These are phyloP conservation scores for Silene coronaria DNA, from an alignment of 179 eudicot genomes.

Conservation along the genomic window DNA sequence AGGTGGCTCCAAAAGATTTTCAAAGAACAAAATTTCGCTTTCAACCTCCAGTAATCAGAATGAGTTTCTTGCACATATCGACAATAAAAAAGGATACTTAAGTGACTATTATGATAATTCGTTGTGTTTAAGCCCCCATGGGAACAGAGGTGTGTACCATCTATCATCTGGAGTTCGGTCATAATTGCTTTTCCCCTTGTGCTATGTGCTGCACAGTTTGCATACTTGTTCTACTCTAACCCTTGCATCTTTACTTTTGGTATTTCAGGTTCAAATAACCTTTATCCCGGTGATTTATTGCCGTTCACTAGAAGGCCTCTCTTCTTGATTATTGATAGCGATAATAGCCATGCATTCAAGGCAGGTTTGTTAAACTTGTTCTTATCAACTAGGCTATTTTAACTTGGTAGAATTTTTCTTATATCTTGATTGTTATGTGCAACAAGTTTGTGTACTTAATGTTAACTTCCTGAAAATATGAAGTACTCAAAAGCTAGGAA, in stretches of 20 bases:
- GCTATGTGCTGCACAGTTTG: not conserved
- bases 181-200: not conserved
- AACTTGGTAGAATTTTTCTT: constrained; percentile 5
- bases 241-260: constrained; percentile 9
- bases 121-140: constrained; percentile 72
- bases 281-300: constrained; percentile 79
- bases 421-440: not conserved
- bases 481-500: constrained; percentile 1
- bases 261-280: constrained; percentile 71
- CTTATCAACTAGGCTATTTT: constrained; percentile 21
- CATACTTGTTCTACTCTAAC: not conserved
- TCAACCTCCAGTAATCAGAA: constrained; percentile 36
- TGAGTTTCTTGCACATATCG: constrained; percentile 35
- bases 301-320: constrained; percentile 91
- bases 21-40: constrained; percentile 42
- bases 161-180: not conserved
- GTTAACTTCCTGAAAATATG: not conserved
- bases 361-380: constrained; percentile 95
- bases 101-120: constrained; percentile 47
- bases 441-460: not conserved
- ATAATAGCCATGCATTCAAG: constrained; percentile 99
- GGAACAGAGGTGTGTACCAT: constrained; percentile 55
- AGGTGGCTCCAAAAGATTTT: constrained; percentile 52
- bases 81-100: constrained; percentile 43
- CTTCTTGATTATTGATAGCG: constrained; percentile 84